These are phyloP conservation scores for Cyphellophora attinorum DNA, from an alignment of 2,329 filamentous ascomycete genomes.

Conservation along the genomic window DNA sequence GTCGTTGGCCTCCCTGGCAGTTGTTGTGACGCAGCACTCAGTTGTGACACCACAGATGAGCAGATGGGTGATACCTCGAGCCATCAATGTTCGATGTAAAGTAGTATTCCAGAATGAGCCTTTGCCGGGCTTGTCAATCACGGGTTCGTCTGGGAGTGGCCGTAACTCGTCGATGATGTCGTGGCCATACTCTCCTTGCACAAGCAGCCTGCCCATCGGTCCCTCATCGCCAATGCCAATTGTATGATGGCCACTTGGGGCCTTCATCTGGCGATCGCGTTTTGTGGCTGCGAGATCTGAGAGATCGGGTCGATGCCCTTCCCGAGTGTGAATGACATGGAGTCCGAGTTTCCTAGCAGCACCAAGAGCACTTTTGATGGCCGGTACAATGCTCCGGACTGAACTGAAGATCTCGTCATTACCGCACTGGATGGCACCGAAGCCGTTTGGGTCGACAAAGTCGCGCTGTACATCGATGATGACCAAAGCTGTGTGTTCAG, in stretches of 20 bases:
- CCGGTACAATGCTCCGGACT: conserved; percentile 29
- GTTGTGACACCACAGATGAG: conserved; percentile 50
- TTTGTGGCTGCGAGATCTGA: conserved; percentile 45
- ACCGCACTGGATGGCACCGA: conserved; percentile 42
- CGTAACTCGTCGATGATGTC: conserved; percentile 46
- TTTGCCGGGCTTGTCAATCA: conserved; percentile 52
- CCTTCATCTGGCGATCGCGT: conserved; percentile 37
- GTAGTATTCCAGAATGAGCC: conserved; percentile 50
- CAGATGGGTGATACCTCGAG: conserved; percentile 48
- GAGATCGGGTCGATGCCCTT: conserved; percentile 42
- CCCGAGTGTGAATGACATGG: conserved; percentile 39
- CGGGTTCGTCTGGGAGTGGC: conserved; percentile 41
- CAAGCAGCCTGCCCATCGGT: conserved; percentile 43
- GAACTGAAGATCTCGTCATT: conserved; percentile 24
- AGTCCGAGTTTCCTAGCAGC: conserved; percentile 33
- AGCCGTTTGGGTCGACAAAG: conserved; percentile 40
- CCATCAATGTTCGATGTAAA: conserved; percentile 43
- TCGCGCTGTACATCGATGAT: conserved; percentile 46
- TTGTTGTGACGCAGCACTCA: conserved; percentile 49
- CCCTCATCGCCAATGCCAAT: conserved; percentile 44
- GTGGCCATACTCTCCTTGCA: conserved; percentile 46
- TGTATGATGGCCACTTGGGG: conserved; percentile 34
- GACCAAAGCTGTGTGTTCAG: conserved; percentile 37
- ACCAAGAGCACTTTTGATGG: conserved; percentile 32
- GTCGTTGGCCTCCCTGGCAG: conserved; percentile 48